A percentile compares a stretch with the other conserved stretches of the same genome.
These are phyloP conservation scores for Alternaria gansuensis DNA, from an alignment of 2,329 filamentous ascomycete genomes.

Conservation along the genomic window DNA sequence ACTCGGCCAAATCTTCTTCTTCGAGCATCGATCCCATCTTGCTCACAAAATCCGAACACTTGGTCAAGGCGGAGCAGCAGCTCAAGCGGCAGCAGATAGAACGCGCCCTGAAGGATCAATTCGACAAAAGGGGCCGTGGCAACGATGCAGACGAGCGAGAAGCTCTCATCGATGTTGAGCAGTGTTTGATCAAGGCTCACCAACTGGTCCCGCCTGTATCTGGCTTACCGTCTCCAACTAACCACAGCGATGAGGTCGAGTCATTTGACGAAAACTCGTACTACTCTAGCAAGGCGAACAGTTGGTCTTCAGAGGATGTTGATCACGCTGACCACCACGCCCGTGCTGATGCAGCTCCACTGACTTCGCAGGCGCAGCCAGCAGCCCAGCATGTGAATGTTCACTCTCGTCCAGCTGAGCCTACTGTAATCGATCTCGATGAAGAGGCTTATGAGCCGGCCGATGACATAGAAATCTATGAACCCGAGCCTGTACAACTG, in stretches of 20 bases:
- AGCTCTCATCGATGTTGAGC: constrained; percentile 54
- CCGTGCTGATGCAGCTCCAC: constrained; percentile 45
- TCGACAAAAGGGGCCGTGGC: constrained; percentile 67
- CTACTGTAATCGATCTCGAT: constrained; percentile 49
- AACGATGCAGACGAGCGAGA: constrained; percentile 61
- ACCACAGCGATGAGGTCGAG: constrained; percentile 74
- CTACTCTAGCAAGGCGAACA: constrained; percentile 89
- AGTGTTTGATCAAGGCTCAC: constrained; percentile 66
- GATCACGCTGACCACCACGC: constrained; percentile 42
- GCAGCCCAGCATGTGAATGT: constrained; percentile 31
- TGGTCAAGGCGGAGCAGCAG: constrained; percentile 82
- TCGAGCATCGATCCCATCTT: constrained; percentile 83
- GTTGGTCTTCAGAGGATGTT: constrained; percentile 69
- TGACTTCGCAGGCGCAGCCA: constrained; percentile 41
- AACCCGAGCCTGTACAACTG: constrained; percentile 42
- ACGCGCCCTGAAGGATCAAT: constrained; percentile 76
- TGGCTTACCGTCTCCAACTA: constrained; percentile 62
- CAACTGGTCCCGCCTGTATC: constrained; percentile 75
- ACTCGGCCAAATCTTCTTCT: constrained; percentile 58
- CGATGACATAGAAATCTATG: constrained; percentile 53
- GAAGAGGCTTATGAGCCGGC: constrained; percentile 52
- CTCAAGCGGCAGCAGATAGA: constrained; percentile 85
- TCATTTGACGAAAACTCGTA: constrained; percentile 94
- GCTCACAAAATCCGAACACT: constrained; percentile 83
- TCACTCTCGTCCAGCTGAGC: constrained; percentile 26